Conservation (phyloP, 305 asterid species). For the Coffea humblotiana region DNA sequence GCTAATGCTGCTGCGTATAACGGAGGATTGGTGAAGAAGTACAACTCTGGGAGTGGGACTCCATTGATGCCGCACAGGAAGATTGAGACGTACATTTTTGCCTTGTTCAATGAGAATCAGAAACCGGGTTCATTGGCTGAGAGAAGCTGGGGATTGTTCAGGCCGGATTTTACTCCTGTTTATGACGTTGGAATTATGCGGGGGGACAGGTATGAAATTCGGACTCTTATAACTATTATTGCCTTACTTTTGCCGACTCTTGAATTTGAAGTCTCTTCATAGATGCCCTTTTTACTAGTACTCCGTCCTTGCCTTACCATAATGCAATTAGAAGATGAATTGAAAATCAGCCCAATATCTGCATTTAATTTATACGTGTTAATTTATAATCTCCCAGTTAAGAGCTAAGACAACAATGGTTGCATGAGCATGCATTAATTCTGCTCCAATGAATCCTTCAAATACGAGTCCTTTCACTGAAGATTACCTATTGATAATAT, state of each 20-base stretch:
- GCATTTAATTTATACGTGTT: too few species aligned
- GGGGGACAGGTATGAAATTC: slow-evolving; percentile 1
- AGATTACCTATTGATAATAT: too few species aligned
- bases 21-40: slow-evolving; percentile 52
- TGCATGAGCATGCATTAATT: too few species aligned
- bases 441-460: too few species aligned
- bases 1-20: slow-evolving; percentile 71
- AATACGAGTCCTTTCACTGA: background rate
- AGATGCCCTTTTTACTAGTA: background rate
- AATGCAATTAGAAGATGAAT: too few species aligned
- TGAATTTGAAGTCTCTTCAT: background rate
- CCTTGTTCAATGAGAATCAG: slow-evolving; percentile 68
- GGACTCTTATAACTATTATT: background rate
- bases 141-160: slow-evolving; percentile 73
- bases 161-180: slow-evolving; percentile 59
- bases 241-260: background rate
- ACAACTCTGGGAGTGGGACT: slow-evolving; percentile 50
- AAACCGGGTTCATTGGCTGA: slow-evolving; percentile 63
- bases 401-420: too few species aligned
- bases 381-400: too few species aligned
- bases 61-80: slow-evolving; percentile 67
- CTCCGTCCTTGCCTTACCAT: too few species aligned
- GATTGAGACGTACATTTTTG: slow-evolving; percentile 62
- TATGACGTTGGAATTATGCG: slow-evolving; percentile 60
- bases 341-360: too few species aligned